Conservation (phyloP, 1,139 yeast genomes). For the Suhomyces bribrorum region DNA sequence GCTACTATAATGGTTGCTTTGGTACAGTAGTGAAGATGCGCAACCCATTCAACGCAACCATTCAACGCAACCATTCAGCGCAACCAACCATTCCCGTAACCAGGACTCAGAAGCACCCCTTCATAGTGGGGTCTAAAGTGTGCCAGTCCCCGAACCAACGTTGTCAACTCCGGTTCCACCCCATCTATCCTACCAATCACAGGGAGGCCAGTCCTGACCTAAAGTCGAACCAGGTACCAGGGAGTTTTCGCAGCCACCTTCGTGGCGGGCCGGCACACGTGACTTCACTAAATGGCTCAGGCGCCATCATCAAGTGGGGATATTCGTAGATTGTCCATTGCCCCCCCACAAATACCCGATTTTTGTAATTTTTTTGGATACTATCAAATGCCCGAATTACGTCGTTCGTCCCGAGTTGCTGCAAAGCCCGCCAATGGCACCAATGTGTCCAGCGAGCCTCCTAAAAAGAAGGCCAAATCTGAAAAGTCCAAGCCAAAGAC, state of each 20-base stretch:
- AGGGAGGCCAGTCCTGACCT: no score
- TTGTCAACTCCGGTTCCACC: not conserved
- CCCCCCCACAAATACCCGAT: not conserved
- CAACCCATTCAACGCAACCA: no score
- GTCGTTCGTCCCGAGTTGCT: constrained; percentile 55
- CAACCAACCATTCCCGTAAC: no score
- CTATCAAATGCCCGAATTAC: constrained; percentile 49
- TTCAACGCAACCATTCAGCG: no score
- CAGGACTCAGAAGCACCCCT: no score
- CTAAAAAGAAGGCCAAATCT: constrained; percentile 25
- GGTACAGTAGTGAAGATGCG: no score
- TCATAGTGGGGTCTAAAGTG: no score
- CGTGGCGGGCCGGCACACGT: constrained; percentile 6
- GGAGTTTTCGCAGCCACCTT: constrained; percentile 10
- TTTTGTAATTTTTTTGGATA: not conserved
- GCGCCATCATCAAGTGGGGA: constrained; percentile 3
- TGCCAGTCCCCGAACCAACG: no score
- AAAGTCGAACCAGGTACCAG: no score
- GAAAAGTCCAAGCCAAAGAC: constrained; percentile 12
- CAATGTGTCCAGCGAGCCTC: constrained; percentile 18
- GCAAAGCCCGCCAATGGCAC: constrained; percentile 18
- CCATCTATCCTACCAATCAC: not conserved
- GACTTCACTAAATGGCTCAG: constrained; percentile 1
- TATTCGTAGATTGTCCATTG: not conserved
- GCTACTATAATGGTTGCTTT: no score